Base-by-base conservation (phyloP, 2,329 filamentous ascomycete species). In the Thielaviopsis cerberus region DNA sequence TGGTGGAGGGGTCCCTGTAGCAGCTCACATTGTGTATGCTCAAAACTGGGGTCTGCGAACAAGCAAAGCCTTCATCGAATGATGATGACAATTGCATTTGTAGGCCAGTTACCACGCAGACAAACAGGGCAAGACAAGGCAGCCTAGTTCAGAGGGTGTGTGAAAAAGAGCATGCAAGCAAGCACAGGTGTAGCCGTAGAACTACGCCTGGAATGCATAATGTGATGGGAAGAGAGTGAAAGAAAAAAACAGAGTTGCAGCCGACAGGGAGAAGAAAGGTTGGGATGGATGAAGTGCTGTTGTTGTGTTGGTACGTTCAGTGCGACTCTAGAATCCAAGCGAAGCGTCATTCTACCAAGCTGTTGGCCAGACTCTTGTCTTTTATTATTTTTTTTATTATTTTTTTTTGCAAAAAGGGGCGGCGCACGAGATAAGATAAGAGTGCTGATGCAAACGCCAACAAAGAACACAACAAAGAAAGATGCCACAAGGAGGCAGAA, bases 11-110 rank as follows among this genome's bases (percentile, higher is more conserved):
- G 37, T 45, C 54, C 55, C 41, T 57, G 55, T 34, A 57, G n/a
- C 23, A 50, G 1, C 20, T 51, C 27, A 11, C 55, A 57, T 57
- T 50, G 54, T 27, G 55, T 57, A 57, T 57, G 55, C 48, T 57
- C 37, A 37, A 51, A 25, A 57, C 55, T 52, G 48, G 55, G 50
- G 41, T 22, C 45, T 23, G 26, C 34, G 13, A 48, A 6, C 23
- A 26, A 26, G 8, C 37, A 45, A n/a, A 45, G 27, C 5, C 27
- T 6, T 6, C 27, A 11, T 30, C 5, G 11, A 30, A 30, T 5
- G 5, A 30, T 30, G 27, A 5, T 30, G 5, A 11, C 11, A 11
- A 30, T 30, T 30, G 27, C 27, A 11, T 30, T 30, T 30, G 27
- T 11, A 30, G 27, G 27, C 7, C 13, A 17, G 27, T 11, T 6